These are phyloP conservation scores for Tricholomella constricta DNA, from an alignment of 768 basidiomycete genomes.

Conservation along the genomic window DNA sequence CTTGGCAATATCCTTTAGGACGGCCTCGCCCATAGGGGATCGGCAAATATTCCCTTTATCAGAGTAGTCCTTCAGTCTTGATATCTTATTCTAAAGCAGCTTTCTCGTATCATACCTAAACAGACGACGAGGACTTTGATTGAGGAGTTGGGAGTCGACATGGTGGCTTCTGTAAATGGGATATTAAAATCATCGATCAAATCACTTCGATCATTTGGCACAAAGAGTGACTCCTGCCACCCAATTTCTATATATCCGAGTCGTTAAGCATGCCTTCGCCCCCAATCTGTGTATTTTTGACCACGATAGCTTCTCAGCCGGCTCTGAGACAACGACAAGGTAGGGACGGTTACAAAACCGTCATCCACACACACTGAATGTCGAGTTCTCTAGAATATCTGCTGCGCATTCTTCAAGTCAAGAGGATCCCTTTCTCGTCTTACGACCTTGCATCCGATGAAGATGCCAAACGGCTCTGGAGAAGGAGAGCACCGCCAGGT, in stretches of 20 bases:
- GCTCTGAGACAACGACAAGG: conserved; percentile 81
- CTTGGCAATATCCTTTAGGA: conserved; percentile 67
- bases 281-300: conserved; percentile 80
- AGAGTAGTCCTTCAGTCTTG: neutral
- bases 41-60: conserved; percentile 78
- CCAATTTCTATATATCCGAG: neutral
- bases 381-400: conserved; percentile 61
- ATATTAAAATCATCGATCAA: conserved; percentile 5
- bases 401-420: conserved; percentile 78
- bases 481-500: conserved; percentile 76
- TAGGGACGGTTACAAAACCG: neutral
- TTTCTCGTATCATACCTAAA: conserved; percentile 39
- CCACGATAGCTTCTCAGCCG: conserved; percentile 86
- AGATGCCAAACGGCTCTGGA: conserved; percentile 79
- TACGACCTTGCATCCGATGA: conserved; percentile 88
- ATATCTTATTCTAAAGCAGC: neutral
- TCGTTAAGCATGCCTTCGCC: conserved; percentile 49
- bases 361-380: neutral
- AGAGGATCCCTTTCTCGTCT: conserved; percentile 80
- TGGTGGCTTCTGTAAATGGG: neutral
- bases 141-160: conserved; percentile 15
- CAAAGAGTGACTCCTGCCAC: too few relatives aligned
- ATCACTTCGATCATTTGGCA: neutral
- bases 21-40: conserved; percentile 92
- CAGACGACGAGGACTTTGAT: conserved; percentile 75